Conservation (phyloP, 257 asterid genomes). For the Ophiorrhiza pumila region DNA sequence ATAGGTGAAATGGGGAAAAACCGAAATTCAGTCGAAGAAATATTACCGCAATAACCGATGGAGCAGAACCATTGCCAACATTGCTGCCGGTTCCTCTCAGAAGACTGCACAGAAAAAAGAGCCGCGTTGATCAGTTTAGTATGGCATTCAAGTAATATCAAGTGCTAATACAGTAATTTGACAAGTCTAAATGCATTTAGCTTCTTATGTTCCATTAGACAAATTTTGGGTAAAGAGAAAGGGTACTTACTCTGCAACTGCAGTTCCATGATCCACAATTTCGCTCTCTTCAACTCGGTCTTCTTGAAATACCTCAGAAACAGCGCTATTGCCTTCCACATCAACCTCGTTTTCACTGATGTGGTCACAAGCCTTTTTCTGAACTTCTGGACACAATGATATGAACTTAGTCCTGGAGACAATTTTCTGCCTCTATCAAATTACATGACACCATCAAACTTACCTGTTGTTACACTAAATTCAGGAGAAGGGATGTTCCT, state of each 20-base stretch:
- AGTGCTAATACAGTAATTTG: no score
- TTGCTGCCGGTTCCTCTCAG: not conserved
- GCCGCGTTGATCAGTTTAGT: no score
- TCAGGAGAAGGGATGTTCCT: slow-evolving; percentile 19
- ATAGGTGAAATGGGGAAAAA: not conserved
- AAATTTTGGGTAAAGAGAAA: slow-evolving; percentile 5
- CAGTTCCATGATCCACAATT: slow-evolving; percentile 34
- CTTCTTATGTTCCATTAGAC: not conserved
- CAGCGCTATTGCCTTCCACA: slow-evolving; percentile 33
- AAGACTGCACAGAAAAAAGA: not conserved
- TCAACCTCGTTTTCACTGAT: slow-evolving; percentile 18
- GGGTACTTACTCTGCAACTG: slow-evolving; percentile 42
- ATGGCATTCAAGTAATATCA: no score
- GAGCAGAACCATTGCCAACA: not conserved
- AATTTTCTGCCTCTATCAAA: not conserved
- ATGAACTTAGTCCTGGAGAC: not conserved
- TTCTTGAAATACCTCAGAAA: slow-evolving; percentile 46
- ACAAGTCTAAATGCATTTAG: not conserved
- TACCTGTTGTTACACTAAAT: slow-evolving; percentile 42
- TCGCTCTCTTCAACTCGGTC: slow-evolving; percentile 33
- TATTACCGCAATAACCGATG: slow-evolving; percentile 12
- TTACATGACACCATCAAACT: slow-evolving; percentile 11
- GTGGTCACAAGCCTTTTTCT: slow-evolving; percentile 20
- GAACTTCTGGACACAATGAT: slow-evolving; percentile 36
- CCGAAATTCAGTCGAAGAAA: not conserved